Evolutionary conservation across 192 early-diverging fungal genomes (phyloP).

Genomic region (Coemansia sp.): DNA sequence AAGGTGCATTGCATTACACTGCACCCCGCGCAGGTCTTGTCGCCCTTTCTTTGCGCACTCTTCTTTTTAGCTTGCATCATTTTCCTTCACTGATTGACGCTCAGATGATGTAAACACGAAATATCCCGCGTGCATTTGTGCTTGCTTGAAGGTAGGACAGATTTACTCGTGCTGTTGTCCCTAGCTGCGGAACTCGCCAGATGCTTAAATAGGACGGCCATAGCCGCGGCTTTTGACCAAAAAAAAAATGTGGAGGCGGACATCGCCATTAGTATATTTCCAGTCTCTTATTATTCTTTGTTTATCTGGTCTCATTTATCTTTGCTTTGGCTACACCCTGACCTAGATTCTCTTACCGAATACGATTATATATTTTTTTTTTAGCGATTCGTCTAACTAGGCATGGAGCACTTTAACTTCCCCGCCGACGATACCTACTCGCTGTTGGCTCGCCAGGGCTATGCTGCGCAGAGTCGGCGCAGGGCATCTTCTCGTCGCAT

Average conservation of each 20-base stretch:
- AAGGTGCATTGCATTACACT: slow-evolving; percentile 28
- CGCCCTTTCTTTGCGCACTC: neutral
- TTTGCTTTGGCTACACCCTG: neutral
- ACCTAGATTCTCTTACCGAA: neutral
- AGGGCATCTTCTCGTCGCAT: slow-evolving; percentile 3
- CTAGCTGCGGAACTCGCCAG: slow-evolving; percentile 9
- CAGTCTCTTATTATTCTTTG: neutral
- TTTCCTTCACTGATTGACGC: neutral
- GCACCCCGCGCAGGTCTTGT: slow-evolving; percentile 17
- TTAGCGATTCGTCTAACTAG: neutral
- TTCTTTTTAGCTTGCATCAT: slow-evolving; percentile 12
- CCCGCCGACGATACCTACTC: slow-evolving; percentile 27
- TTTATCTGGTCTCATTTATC: neutral
- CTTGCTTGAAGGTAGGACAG: neutral
- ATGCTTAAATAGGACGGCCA: neutral
- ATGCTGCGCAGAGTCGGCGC: slow-evolving; percentile 39
- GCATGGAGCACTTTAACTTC: slow-evolving; percentile 33
- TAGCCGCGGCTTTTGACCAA: neutral
- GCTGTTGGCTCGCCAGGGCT: slow-evolving; percentile 42
- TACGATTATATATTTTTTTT: neutral
- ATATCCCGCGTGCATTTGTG: slow-evolving; percentile 5
- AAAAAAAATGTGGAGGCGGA: slow-evolving; percentile 2
- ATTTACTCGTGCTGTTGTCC: neutral
- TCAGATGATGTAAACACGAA: slow-evolving; percentile 22
- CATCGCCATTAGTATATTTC: neutral